Evolutionary conservation across 1,284 basidiomycete species (phyloP).

Genomic region (Boletus semigastroideus): DNA sequence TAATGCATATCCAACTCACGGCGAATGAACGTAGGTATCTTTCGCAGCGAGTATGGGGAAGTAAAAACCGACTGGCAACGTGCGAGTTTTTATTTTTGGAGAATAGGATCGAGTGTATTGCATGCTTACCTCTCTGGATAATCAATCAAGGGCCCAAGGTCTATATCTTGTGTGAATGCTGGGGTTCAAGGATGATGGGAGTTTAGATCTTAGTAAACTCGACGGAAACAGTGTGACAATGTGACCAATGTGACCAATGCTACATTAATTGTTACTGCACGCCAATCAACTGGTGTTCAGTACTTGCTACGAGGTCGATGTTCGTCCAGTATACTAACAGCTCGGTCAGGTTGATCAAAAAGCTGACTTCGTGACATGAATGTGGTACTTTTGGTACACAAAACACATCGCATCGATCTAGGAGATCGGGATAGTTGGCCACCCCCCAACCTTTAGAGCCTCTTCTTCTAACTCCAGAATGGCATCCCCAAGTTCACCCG

Average conservation of each 20-base stretch:
- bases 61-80: not conserved
- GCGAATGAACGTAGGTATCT: not conserved
- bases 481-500: conserved; percentile 52
- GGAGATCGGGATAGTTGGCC: conserved; percentile 18
- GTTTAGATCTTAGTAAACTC: too few species aligned
- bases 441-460: conserved; percentile 24
- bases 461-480: conserved; percentile 48
- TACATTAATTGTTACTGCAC: too few species aligned
- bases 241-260: too few species aligned
- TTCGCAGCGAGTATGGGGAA: not conserved
- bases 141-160: not conserved
- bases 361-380: too few species aligned
- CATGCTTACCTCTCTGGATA: not conserved
- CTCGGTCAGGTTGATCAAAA: not conserved
- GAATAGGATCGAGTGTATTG: not conserved
- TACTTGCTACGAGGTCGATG: too few species aligned
- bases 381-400: too few species aligned
- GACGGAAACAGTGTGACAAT: too few species aligned
- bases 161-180: not conserved
- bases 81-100: not conserved
- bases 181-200: not conserved
- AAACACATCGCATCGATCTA: not conserved
- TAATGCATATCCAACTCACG: not conserved
- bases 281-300: too few species aligned
- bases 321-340: not conserved